These are phyloP conservation scores for Huntiella bhutanensis DNA, from an alignment of 2,329 filamentous ascomycete genomes.

Conservation along the genomic window DNA sequence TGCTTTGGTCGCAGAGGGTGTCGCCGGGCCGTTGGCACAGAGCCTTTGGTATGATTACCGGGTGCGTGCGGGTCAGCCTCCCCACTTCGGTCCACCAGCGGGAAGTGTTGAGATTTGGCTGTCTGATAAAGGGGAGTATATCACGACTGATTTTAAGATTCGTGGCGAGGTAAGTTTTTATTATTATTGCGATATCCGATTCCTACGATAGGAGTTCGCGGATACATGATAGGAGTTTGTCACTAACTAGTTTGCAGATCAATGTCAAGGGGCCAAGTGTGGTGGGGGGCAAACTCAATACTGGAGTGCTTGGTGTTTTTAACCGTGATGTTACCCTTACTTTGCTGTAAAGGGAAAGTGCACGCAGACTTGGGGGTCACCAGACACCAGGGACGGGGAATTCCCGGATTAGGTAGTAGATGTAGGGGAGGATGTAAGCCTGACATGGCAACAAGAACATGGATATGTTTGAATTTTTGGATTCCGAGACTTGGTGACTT, in stretches of 20 bases:
- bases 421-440: background rate
- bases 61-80: constrained; percentile 22
- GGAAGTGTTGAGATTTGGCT: constrained; percentile 64
- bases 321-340: constrained; percentile 56
- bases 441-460: background rate
- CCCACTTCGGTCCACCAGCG: constrained; percentile 68
- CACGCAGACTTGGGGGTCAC: background rate
- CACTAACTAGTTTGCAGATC: background rate
- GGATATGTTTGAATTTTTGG: background rate
- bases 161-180: constrained; percentile 38
- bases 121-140: constrained; percentile 38
- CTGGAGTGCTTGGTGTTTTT: constrained; percentile 47
- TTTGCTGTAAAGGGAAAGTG: constrained; percentile 21
- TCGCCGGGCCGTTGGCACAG: constrained; percentile 82
- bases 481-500: too few relatives aligned
- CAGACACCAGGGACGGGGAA: background rate
- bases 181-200: background rate
- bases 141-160: constrained; percentile 42
- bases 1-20: constrained; percentile 58
- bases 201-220: background rate
- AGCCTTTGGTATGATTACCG: constrained; percentile 80
- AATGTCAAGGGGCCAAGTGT: constrained; percentile 29
- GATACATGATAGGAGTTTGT: background rate
- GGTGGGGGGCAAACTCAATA: constrained; percentile 41
- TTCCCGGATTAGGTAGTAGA: background rate